Evolutionary conservation across 208 protist genomes (phyloP), one percentile per base, ranked within the genome.

Genomic region (Trypanosoma avium): DNA sequence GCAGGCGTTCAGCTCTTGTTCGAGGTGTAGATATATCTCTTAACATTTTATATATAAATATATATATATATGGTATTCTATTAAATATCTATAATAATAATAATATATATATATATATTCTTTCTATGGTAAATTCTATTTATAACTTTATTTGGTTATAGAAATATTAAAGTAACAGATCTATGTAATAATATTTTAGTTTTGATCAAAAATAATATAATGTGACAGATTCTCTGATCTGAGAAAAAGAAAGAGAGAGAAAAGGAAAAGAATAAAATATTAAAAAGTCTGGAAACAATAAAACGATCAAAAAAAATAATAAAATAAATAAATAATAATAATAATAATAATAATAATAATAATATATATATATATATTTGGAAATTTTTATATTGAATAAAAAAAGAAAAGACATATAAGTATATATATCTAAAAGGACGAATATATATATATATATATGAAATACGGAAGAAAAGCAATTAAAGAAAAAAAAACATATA

Each of bases 1-100:
- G 59, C 0, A 55, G 30, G 22, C 67, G 57, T 29, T 73, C 67
- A 2, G 67, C 52, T 43, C 36, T 61, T 38, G 67, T 73, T 10
- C 32, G 52, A 12, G 49, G 49, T 12, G 19, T 30, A 3, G 27
- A 22, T 5, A 36, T 30, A 22, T 55, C 46, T 15, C 13, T 56
- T 33, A 33, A 59, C 36, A 68, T 68, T 21, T 6, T 38, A 17
- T 26, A 10, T 61, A 22, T 50, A 24, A 26, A 7, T 50, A 30
- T 30, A 1, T 42, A 42, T 42, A 42, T 42, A 42, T 2, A 1
- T 42, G n/a, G n/a, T n/a, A n/a, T n/a, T n/a, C n/a, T n/a, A n/a
- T n/a, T n/a, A n/a, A n/a, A n/a, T n/a, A n/a, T n/a, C n/a, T n/a
- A n/a, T n/a, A n/a, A n/a, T n/a, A n/a, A n/a, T 50, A 50, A 26